Percentiles rank a stretch among this genome's conserved stretches.
Conservation (phyloP, 495 filamentous ascomycete genomes). For the Opeltia flavorubescens region DNA sequence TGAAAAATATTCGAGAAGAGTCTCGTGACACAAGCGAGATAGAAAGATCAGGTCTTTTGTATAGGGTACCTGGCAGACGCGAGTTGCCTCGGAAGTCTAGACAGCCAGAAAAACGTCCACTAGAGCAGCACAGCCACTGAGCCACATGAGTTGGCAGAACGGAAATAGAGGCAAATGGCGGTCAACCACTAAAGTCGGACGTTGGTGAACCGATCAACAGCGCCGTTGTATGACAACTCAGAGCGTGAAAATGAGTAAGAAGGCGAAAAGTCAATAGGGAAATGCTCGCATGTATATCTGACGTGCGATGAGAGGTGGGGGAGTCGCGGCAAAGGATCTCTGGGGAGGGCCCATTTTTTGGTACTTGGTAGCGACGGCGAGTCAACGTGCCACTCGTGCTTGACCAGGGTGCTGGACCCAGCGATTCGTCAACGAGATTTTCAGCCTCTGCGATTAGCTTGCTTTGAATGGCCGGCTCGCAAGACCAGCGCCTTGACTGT, state of each 20-base stretch:
- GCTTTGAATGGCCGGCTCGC: background rate
- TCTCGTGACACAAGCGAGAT: conserved; percentile 12
- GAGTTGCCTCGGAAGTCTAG: conserved; percentile 1
- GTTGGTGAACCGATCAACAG: background rate
- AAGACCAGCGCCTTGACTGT: no score
- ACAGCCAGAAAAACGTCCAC: background rate
- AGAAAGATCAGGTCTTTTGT: conserved; percentile 4
- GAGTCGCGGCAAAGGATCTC: conserved; percentile 3
- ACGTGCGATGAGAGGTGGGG: background rate
- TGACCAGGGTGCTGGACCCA: background rate
- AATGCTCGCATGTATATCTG: background rate
- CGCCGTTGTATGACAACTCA: conserved; percentile 1
- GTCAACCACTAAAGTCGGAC: background rate
- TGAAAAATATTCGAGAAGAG: background rate
- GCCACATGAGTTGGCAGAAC: background rate
- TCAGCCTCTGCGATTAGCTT: background rate
- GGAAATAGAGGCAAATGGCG: conserved; percentile 1
- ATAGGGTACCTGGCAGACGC: no score
- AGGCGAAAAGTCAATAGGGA: background rate
- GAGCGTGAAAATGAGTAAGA: background rate
- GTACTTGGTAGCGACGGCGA: conserved; percentile 8
- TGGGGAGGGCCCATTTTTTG: background rate
- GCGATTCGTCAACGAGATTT: background rate
- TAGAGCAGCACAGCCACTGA: background rate
- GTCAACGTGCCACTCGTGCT: background rate